A percentile compares a stretch with the other conserved stretches of the same genome.
These are phyloP conservation scores for Zoysia japonica DNA, from an alignment of 176 grass and related monocot genomes.

Conservation along the genomic window DNA sequence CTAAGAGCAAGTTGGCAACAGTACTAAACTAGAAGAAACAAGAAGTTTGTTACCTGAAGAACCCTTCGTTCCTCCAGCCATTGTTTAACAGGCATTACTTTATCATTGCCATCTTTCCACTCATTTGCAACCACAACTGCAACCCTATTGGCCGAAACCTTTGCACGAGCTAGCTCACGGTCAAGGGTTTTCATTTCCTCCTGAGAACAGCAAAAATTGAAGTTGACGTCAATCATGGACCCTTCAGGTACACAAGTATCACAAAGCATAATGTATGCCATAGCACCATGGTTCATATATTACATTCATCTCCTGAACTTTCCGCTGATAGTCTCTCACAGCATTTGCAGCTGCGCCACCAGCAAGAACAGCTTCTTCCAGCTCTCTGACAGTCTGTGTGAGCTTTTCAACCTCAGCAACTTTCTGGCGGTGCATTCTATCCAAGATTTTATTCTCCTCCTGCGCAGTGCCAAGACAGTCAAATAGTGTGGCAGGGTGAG, in stretches of 20 bases:
- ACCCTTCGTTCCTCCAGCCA: slow-evolving; percentile 93
- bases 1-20: slow-evolving; percentile 8
- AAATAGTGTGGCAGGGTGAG: background rate
- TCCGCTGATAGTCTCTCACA: slow-evolving; percentile 93
- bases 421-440: slow-evolving; percentile 96
- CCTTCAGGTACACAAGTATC: slow-evolving; percentile 21
- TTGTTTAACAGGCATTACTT: slow-evolving; percentile 99
- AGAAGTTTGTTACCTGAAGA: slow-evolving; percentile 50
- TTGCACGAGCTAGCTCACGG: slow-evolving; percentile 87
- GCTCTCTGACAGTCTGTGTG: slow-evolving; percentile 84
- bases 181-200: slow-evolving; percentile 98
- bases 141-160: slow-evolving; percentile 95
- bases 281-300: slow-evolving; percentile 24
- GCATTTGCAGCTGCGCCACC: slow-evolving; percentile 96
- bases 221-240: slow-evolving; percentile 28
- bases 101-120: slow-evolving; percentile 98
- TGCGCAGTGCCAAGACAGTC: slow-evolving; percentile 38
- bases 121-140: slow-evolving; percentile 99
- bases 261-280: slow-evolving; percentile 26
- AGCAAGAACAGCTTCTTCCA: slow-evolving; percentile 93
- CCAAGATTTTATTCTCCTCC: slow-evolving; percentile 98
- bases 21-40: background rate
- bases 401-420: slow-evolving; percentile 98
- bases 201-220: slow-evolving; percentile 45
- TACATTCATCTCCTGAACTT: slow-evolving; percentile 99